Conservation (phyloP, 2,329 filamentous ascomycete species). For the Ophiosphaerella korrae region DNA sequence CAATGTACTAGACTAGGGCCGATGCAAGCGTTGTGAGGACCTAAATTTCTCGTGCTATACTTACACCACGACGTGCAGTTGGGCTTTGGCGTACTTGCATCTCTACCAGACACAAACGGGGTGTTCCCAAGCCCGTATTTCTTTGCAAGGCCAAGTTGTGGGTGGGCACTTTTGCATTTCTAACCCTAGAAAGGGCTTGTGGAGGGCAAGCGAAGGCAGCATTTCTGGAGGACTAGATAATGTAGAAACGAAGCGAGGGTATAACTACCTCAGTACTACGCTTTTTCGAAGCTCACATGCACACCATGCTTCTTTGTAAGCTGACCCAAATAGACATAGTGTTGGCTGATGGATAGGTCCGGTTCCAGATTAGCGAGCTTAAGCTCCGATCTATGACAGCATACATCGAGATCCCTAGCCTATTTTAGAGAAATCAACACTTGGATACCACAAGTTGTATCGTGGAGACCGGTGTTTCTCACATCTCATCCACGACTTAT, state of each 20-base stretch:
- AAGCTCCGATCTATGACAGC: conserved; percentile 36
- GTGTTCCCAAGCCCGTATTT: conserved; percentile 75
- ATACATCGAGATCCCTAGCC: conserved; percentile 27
- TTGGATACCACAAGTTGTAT: background rate
- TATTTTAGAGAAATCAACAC: background rate
- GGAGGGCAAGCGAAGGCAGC: conserved; percentile 55
- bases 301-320: too few relatives aligned
- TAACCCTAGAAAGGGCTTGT: conserved; percentile 81
- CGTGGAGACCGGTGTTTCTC: too few relatives aligned
- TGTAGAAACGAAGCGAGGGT: too few relatives aligned
- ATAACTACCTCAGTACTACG: too few relatives aligned
- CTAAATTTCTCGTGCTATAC: background rate
- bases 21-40: conserved; percentile 50
- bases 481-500: too few relatives aligned
- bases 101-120: conserved; percentile 62
- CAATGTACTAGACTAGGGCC: conserved; percentile 80
- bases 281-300: too few relatives aligned
- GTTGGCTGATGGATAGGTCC: too few relatives aligned
- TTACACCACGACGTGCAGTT: conserved; percentile 47
- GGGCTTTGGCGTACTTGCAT: conserved; percentile 67
- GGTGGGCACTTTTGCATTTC: conserved; percentile 85
- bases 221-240: conserved; percentile 5
- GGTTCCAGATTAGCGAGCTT: conserved; percentile 28
- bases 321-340: too few relatives aligned
- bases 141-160: conserved; percentile 80